These are phyloP conservation scores for Candida koratica DNA, from an alignment of 805 yeast species.

Conservation along the genomic window DNA sequence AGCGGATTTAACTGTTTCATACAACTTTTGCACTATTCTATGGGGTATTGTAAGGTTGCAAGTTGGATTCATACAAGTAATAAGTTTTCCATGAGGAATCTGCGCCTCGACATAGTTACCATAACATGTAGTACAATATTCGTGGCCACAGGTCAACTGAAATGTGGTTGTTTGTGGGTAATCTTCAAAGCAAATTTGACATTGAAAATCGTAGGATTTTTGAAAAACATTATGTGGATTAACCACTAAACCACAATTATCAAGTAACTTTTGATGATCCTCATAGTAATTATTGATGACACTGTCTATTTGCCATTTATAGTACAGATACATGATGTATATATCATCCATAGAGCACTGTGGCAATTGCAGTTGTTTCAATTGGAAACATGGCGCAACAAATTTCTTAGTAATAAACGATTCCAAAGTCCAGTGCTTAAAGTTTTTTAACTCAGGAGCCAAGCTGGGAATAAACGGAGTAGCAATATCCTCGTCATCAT, in stretches of 20 bases:
- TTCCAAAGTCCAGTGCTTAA: conserved; percentile 25
- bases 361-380: conserved; percentile 25
- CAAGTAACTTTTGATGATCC: conserved; percentile 21
- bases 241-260: conserved; percentile 27
- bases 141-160: conserved; percentile 64
- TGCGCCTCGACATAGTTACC: conserved; percentile 51
- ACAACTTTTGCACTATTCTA: conserved; percentile 28
- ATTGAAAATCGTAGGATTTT: conserved; percentile 31
- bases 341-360: conserved; percentile 28
- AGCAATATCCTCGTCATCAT: conserved; percentile 16
- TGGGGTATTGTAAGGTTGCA: conserved; percentile 45
- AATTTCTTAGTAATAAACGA: conserved; percentile 24
- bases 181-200: conserved; percentile 73
- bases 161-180: conserved; percentile 35
- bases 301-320: conserved; percentile 39
- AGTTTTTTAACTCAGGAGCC: conserved; percentile 4
- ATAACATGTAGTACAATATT: conserved; percentile 69
- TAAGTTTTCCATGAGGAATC: conserved; percentile 45
- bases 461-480: too few relatives aligned
- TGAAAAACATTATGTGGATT: conserved; percentile 12
- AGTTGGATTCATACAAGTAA: conserved; percentile 64
- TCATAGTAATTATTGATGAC: conserved; percentile 36
- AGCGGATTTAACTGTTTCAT: conserved; percentile 9
- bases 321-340: conserved; percentile 32
- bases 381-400: conserved; percentile 19